Evolutionary conservation across 2,329 filamentous ascomycete genomes (phyloP).

Genomic region (Catunica adiposa): DNA sequence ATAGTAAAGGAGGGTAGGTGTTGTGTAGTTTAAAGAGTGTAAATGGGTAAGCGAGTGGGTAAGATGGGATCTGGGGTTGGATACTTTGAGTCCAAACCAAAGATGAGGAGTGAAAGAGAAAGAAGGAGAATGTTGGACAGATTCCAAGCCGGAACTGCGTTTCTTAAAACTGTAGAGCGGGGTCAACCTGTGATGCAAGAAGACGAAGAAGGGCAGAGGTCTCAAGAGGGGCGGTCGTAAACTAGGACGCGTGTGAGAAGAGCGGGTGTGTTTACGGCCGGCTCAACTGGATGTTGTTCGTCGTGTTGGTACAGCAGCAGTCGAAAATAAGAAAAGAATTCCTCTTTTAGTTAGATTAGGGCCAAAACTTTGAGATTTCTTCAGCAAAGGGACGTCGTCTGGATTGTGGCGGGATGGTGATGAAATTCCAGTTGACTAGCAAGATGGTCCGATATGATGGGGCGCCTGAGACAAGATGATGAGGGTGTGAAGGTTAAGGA

Average conservation of each 20-base stretch:
- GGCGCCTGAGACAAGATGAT: neutral
- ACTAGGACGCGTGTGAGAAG: neutral
- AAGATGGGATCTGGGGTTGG: neutral
- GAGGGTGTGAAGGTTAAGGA: neutral
- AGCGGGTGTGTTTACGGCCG: too few species aligned
- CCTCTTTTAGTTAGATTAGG: too few species aligned
- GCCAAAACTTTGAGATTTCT: neutral
- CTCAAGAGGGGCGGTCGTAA: neutral
- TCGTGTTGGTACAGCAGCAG: too few species aligned
- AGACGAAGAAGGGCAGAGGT: conserved; percentile 4
- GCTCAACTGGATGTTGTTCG: too few species aligned
- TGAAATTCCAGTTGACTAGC: conserved; percentile 11
- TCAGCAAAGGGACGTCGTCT: conserved; percentile 3
- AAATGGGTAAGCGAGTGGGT: too few species aligned
- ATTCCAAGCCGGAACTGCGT: conserved; percentile 14
- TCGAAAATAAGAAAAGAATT: too few species aligned
- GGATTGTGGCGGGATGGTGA: conserved; percentile 13
- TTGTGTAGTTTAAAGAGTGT: too few species aligned
- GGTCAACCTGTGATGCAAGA: conserved; percentile 6
- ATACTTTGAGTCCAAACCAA: neutral
- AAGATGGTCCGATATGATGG: neutral
- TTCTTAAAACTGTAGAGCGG: conserved; percentile 14
- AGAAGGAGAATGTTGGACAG: conserved; percentile 10
- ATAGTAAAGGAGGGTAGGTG: too few species aligned
- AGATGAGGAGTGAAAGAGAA: conserved; percentile 7